Evolutionary conservation across 768 basidiomycete species (phyloP).

Genomic region (Termitomyces bulborhizus): DNA sequence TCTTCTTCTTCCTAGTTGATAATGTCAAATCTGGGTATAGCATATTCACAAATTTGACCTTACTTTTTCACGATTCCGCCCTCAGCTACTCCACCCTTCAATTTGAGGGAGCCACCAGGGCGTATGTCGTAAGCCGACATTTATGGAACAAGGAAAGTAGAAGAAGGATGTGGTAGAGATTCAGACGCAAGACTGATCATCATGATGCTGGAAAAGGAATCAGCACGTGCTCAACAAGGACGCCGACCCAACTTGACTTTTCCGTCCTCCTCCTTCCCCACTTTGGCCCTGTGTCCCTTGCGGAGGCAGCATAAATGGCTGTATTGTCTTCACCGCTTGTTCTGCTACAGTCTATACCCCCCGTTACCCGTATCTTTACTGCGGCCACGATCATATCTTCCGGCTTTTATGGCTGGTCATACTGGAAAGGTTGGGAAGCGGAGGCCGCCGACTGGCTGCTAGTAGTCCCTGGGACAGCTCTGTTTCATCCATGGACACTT

Average conservation of each 20-base stretch:
- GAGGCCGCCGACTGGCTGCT: slow-evolving; percentile 61
- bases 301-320: slow-evolving; percentile 45
- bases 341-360: slow-evolving; percentile 66
- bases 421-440: slow-evolving; percentile 40
- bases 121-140: slow-evolving; percentile 87
- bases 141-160: slow-evolving; percentile 12
- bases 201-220: slow-evolving; percentile 11
- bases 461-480: slow-evolving; percentile 71
- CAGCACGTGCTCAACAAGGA: slow-evolving; percentile 17
- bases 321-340: slow-evolving; percentile 68
- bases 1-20: slow-evolving; percentile 80
- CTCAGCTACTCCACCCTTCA: slow-evolving; percentile 77
- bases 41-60: slow-evolving; percentile 18
- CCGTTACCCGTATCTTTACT: slow-evolving; percentile 71
- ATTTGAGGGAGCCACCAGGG: slow-evolving; percentile 83
- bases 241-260: neutral
- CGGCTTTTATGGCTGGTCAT: slow-evolving; percentile 58
- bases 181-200: neutral
- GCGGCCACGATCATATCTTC: slow-evolving; percentile 53
- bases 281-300: slow-evolving; percentile 8
- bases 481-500: slow-evolving; percentile 92
- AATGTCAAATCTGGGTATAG: slow-evolving; percentile 6
- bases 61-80: slow-evolving; percentile 84
- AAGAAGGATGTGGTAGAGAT: slow-evolving; percentile 1
- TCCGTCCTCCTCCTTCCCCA: slow-evolving; percentile 8